phyloP scores from a whole-genome alignment of 306 rosid species.

The Corylus avellana region DNA sequence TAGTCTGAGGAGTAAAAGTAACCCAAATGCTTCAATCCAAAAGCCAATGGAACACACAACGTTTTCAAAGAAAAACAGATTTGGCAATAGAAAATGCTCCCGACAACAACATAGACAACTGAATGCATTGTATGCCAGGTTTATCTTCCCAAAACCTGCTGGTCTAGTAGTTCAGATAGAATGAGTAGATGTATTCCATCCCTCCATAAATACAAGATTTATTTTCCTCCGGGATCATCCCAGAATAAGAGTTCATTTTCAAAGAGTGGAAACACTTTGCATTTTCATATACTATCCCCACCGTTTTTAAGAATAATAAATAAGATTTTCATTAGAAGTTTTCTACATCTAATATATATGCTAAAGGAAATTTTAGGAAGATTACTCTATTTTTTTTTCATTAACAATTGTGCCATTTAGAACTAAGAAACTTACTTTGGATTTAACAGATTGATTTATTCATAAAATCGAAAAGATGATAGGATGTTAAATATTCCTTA shows the following conservation, averaged over 20 bases:
- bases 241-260: neutral
- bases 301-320: neutral
- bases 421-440: neutral
- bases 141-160: neutral
- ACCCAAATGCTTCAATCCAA: neutral
- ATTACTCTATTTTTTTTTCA: too few species aligned
- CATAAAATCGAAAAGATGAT: neutral
- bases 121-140: neutral
- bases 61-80: neutral
- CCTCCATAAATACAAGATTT: neutral
- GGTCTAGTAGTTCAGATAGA: neutral
- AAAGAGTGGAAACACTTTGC: neutral
- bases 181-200: neutral
- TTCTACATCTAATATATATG: neutral
- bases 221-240: neutral
- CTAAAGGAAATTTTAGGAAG: too few species aligned
- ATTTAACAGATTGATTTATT: neutral
- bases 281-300: neutral
- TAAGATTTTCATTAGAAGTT: neutral
- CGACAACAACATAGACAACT: neutral
- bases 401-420: neutral
- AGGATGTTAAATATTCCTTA: neutral
- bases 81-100: neutral
- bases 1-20: neutral
- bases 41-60: neutral